Evolutionary conservation across 345 rosid species (phyloP), one percentile per base, ranked within the genome.

Genomic region (Excoecaria cochinchinensis): DNA sequence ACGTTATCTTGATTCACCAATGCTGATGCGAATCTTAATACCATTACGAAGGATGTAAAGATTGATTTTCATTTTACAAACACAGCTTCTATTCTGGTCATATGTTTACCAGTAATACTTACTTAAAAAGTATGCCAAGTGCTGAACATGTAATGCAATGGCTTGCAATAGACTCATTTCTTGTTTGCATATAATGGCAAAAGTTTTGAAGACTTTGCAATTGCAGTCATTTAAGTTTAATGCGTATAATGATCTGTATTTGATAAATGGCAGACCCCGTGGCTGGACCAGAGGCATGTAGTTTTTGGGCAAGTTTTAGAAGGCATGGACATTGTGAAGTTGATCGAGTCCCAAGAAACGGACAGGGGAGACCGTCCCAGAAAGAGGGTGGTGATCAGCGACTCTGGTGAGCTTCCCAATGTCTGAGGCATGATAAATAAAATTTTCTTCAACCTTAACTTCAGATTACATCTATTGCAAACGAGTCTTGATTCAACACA

Each of bases 291-390:
- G 78, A 89, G 97, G 85, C 98, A 96, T 79, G 99, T 96, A 25
- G 99, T 96, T 69, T 96, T 96, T 8, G 97, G 98, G 57, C 98
- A 93, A 87, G 97, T 96, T 24, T 55, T 93, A 75, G 98, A 96
- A 82, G 99, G 99, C 74, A 89, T 96, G 94, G 97, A 93, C 65
- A 79, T 88, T 12, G 98, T 93, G 38, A 88, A 78, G 89, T 85
- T 92, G 66, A 80, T 91, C 10, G 93, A 93, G 79, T 89, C 90
- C 0, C 94, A 89, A 71, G 97, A 93, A 77, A 96, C 99, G 0
- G 97, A 93, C 82, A 84, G 97, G 84, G 98, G 97, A 25, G 99
- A 96, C 89, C 93, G 97, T 57, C 97, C 98, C 64, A 81, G 85
- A 69, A 94, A 92, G 89, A 90, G 86, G 85, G 97, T 93, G 51